Conservation (phyloP, 805 yeast genomes). For the Lipomyces orientalis region DNA sequence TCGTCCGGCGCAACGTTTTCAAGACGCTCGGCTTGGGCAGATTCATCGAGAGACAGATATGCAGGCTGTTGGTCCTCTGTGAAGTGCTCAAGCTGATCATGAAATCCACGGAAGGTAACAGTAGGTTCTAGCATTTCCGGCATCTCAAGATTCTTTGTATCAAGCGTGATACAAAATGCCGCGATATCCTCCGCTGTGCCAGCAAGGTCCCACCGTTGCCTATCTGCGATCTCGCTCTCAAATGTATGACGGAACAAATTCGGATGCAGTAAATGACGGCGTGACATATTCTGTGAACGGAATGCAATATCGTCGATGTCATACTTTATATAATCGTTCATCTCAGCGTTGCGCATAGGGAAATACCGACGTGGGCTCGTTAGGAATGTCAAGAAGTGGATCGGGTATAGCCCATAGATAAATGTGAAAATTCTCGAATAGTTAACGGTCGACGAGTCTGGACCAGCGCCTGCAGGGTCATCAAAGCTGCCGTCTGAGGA, state of each 20-base stretch:
- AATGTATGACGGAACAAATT: slow-evolving; percentile 49
- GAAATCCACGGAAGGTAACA: slow-evolving; percentile 32
- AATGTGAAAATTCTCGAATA: slow-evolving; percentile 49
- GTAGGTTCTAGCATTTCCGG: slow-evolving; percentile 32
- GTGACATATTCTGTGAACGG: slow-evolving; percentile 44
- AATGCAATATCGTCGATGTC: slow-evolving; percentile 46
- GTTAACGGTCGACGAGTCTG: slow-evolving; percentile 21
- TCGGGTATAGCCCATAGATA: slow-evolving; percentile 64
- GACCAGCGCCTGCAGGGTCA: slow-evolving; percentile 23
- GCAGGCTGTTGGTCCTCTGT: slow-evolving; percentile 9
- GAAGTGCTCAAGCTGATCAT: slow-evolving; percentile 25
- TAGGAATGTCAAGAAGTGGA: slow-evolving; percentile 53
- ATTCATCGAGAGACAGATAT: slow-evolving; percentile 4
- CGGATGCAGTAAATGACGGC: slow-evolving; percentile 56
- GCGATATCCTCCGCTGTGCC: slow-evolving; percentile 50
- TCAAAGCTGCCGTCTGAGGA: slow-evolving; percentile 11
- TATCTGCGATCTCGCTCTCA: slow-evolving; percentile 47
- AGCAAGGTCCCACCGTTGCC: slow-evolving; percentile 42
- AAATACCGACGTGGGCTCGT: slow-evolving; percentile 51
- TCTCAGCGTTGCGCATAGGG: slow-evolving; percentile 30
- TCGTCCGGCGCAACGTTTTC: neutral
- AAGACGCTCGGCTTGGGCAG: slow-evolving; percentile 9
- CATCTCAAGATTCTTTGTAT: slow-evolving; percentile 34
- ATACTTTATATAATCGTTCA: slow-evolving; percentile 31
- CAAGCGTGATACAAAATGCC: slow-evolving; percentile 43